Evolutionary conservation across 371 early-diverging fungal species (phyloP).

Genomic region (Mortierella polycephala): DNA sequence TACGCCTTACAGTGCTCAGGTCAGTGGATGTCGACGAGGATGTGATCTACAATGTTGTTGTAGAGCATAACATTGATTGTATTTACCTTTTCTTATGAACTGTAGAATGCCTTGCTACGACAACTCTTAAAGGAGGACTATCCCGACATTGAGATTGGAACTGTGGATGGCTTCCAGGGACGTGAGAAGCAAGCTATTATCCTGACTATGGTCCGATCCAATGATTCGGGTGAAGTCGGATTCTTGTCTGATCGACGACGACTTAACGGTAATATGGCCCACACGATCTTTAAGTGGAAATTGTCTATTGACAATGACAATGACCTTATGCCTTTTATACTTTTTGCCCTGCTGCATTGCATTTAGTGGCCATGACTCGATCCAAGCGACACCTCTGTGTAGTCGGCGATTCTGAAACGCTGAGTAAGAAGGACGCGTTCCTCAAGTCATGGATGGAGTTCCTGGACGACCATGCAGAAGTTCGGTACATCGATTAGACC

Average conservation of each 20-base stretch:
- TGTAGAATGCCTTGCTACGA: conserved; percentile 48
- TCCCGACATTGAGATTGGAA: conserved; percentile 80
- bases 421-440: conserved; percentile 65
- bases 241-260: conserved; percentile 90
- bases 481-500: conserved; percentile 62
- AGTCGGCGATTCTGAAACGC: conserved; percentile 82
- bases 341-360: not conserved
- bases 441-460: conserved; percentile 68
- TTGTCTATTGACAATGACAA: conserved; percentile 9
- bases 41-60: no score
- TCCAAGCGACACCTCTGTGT: conserved; percentile 91
- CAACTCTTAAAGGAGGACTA: conserved; percentile 54
- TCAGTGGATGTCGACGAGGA: conserved; percentile 44
- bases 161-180: conserved; percentile 97
- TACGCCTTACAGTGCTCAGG: conserved; percentile 89
- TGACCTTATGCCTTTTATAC: not conserved
- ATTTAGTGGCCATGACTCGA: conserved; percentile 89
- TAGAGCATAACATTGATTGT: not conserved
- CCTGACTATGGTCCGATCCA: conserved; percentile 88
- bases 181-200: conserved; percentile 95
- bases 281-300: not conserved
- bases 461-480: conserved; percentile 64
- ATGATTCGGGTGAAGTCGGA: conserved; percentile 84
- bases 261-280: conserved; percentile 67
- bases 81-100: conserved; percentile 1